Evolutionary conservation across 805 yeast genomes (phyloP).

Genomic region (Clavispora carvajalis): DNA sequence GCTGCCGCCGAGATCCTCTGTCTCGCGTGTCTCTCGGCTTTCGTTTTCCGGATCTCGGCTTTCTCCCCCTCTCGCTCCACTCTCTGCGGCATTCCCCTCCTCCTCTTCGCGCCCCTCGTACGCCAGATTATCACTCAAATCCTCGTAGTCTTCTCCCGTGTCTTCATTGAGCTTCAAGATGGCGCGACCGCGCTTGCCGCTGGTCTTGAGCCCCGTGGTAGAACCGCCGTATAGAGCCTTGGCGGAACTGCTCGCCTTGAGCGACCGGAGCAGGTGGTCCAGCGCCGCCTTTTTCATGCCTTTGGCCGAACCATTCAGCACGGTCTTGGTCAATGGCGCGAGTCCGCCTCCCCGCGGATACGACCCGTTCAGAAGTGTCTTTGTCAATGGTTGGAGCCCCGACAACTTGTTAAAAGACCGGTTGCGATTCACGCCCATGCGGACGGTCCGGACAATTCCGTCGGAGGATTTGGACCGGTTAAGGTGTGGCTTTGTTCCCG

Average conservation of each 20-base stretch:
- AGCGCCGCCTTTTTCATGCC: conserved; percentile 6
- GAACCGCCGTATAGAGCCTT: conserved; percentile 21
- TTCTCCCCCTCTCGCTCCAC: too few species aligned
- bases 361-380: conserved; percentile 27
- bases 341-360: conserved; percentile 4
- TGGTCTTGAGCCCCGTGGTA: conserved; percentile 29
- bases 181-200: conserved; percentile 34
- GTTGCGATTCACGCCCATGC: conserved; percentile 25
- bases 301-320: conserved; percentile 10
- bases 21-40: too few species aligned
- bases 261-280: conserved; percentile 20
- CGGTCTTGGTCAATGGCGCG: conserved; percentile 14
- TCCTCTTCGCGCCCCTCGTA: not conserved
- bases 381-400: conserved; percentile 34
- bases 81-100: too few species aligned
- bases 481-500: conserved; percentile 21
- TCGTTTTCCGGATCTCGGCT: too few species aligned
- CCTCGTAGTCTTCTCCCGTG: conserved; percentile 33
- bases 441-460: conserved; percentile 24
- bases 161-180: conserved; percentile 37
- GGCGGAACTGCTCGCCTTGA: conserved; percentile 29
- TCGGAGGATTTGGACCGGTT: conserved; percentile 39
- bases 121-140: conserved; percentile 19
- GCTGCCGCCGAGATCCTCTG: too few species aligned
- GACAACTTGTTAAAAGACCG: conserved; percentile 33